Evolutionary conservation across 2,329 filamentous ascomycete genomes (phyloP).

Genomic region (Plenodomus tracheiphilus): DNA sequence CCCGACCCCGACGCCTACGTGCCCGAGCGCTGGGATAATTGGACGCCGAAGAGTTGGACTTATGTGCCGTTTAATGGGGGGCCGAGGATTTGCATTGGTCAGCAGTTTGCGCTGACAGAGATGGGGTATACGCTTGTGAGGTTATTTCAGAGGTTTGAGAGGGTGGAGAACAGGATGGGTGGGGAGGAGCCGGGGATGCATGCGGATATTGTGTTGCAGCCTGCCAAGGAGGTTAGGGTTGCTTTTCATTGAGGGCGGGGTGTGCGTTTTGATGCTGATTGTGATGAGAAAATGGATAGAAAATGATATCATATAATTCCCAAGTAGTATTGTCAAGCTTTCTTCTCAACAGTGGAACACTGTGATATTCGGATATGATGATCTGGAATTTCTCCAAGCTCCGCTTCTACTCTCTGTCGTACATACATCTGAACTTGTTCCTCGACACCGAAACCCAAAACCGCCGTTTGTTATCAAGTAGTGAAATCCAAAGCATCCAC

Average conservation of each 20-base stretch:
- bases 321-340: too few relatives aligned
- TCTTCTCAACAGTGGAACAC: too few relatives aligned
- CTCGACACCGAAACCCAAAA: too few relatives aligned
- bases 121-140: slow-evolving; percentile 54
- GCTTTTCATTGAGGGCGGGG: slow-evolving; percentile 27
- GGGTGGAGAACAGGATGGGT: slow-evolving; percentile 46
- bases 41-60: slow-evolving; percentile 53
- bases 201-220: slow-evolving; percentile 55
- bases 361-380: too few relatives aligned
- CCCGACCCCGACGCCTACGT: slow-evolving; percentile 48
- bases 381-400: too few relatives aligned
- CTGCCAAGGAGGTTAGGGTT: slow-evolving; percentile 46
- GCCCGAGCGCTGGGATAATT: slow-evolving; percentile 54
- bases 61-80: slow-evolving; percentile 55
- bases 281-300: too few relatives aligned
- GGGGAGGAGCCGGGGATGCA: slow-evolving; percentile 45
- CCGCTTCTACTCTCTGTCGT: too few relatives aligned
- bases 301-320: too few relatives aligned
- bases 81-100: slow-evolving; percentile 55
- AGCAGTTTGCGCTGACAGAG: slow-evolving; percentile 56
- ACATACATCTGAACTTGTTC: too few relatives aligned
- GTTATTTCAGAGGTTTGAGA: slow-evolving; percentile 50
- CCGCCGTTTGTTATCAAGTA: too few relatives aligned
- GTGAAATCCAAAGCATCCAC: too few relatives aligned
- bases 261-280: too few relatives aligned